Percentiles rank a stretch among this genome's conserved stretches.
Evolutionary conservation across 352 stramenopile genomes (phyloP).

Genomic region (Pythium pectinolyticum): DNA sequence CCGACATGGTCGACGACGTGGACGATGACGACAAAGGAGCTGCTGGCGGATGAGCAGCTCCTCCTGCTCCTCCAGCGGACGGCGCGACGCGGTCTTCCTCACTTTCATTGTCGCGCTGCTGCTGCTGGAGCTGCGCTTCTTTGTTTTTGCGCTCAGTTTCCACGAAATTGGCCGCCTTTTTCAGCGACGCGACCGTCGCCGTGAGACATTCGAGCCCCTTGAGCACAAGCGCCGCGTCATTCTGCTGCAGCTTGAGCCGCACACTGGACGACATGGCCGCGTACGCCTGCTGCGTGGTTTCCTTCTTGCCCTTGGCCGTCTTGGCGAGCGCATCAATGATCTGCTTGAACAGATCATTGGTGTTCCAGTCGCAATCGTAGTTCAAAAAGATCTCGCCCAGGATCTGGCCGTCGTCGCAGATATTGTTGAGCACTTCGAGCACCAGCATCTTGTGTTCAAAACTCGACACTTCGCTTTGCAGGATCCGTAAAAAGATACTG

Average conservation of each 20-base stretch:
- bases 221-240: conserved; percentile 71
- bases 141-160: conserved; percentile 56
- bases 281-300: conserved; percentile 50
- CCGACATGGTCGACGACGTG: conserved; percentile 54
- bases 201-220: conserved; percentile 93
- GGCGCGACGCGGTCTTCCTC: conserved; percentile 39
- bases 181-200: conserved; percentile 90
- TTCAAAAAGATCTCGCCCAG: conserved; percentile 99
- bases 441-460: conserved; percentile 98
- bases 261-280: conserved; percentile 62
- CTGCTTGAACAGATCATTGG: conserved; percentile 97
- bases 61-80: too few relatives aligned
- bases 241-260: conserved; percentile 65
- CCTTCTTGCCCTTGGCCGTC: conserved; percentile 91
- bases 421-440: conserved; percentile 94
- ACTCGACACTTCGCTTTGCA: conserved; percentile 97
- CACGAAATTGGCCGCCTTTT: conserved; percentile 87
- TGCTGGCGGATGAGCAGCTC: too few relatives aligned
- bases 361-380: conserved; percentile 99
- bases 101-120: conserved; percentile 41
- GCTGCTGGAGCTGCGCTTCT: conserved; percentile 19
- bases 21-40: conserved; percentile 17
- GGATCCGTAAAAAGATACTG: conserved; percentile 97
- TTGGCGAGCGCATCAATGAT: conserved; percentile 97
- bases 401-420: conserved; percentile 94